Conservation (phyloP, 2,329 filamentous ascomycete genomes). For the Thielaviopsis punctulata region DNA sequence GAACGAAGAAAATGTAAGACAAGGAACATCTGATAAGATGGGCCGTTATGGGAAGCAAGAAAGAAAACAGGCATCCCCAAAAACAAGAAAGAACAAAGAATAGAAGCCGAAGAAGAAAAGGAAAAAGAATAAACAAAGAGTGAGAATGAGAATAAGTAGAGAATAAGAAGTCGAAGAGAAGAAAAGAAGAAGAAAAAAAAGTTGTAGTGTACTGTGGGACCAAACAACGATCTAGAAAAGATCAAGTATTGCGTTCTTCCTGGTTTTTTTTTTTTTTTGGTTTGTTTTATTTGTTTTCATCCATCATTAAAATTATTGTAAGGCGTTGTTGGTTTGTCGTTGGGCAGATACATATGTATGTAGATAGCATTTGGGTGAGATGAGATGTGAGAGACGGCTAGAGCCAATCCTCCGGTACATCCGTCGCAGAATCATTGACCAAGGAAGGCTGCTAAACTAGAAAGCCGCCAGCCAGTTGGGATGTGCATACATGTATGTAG, state of each 20-base stretch:
- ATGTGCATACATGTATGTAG: too few relatives aligned
- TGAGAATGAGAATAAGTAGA: not conserved
- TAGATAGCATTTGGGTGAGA: too few relatives aligned
- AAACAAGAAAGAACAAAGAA: not conserved
- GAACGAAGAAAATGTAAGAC: not conserved
- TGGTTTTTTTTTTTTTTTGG: too few relatives aligned
- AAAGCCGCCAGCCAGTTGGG: not conserved
- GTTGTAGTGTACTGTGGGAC: conserved; percentile 11
- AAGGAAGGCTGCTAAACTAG: not conserved
- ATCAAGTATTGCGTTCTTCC: conserved; percentile 3
- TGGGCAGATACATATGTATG: too few relatives aligned
- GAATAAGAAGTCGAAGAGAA: not conserved
- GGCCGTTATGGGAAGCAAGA: not conserved
- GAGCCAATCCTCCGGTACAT: not conserved
- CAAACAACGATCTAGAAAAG: conserved; percentile 11
- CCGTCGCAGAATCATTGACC: not conserved
- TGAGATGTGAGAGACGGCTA: not conserved
- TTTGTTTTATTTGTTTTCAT: too few relatives aligned
- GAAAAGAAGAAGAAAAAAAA: not conserved
- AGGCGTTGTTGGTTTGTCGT: not conserved
- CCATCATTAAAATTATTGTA: conserved; percentile 9
- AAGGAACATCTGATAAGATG: not conserved
- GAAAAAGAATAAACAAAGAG: not conserved
- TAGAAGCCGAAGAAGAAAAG: not conserved
- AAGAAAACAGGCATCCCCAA: not conserved